A percentile compares a stretch with the other conserved stretches of the same genome.
phyloP scores from a whole-genome alignment of 73 alveolate species.

The Uronychia binucleata region DNA sequence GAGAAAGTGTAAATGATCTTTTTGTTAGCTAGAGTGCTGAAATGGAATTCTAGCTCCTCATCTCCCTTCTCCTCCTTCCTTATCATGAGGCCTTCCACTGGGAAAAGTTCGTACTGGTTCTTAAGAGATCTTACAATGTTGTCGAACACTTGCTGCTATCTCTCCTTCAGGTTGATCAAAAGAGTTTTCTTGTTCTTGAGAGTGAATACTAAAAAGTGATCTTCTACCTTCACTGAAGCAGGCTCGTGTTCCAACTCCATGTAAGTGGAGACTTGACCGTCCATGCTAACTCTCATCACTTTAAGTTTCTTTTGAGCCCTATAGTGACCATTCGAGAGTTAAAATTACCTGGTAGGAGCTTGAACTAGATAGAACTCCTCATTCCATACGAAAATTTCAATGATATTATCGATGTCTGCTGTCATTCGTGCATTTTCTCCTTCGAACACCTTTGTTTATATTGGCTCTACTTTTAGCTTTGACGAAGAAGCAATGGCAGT shows the following conservation, averaged over 20 bases:
- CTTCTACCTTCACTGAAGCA: too few species aligned
- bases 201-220: too few species aligned
- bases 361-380: neutral
- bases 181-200: too few species aligned
- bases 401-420: neutral
- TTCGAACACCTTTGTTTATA: neutral
- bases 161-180: too few species aligned
- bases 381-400: neutral
- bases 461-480: neutral
- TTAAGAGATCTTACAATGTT: too few species aligned
- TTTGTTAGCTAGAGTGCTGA: neutral
- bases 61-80: neutral
- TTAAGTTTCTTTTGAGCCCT: too few species aligned
- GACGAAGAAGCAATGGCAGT: neutral
- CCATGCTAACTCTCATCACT: too few species aligned
- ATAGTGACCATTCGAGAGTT: too few species aligned
- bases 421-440: neutral
- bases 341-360: neutral
- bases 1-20: neutral
- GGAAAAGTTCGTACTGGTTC: neutral
- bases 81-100: neutral
- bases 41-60: neutral
- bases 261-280: too few species aligned
- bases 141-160: too few species aligned
- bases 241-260: too few species aligned